Evolutionary conservation across 129 eudicot genomes (phyloP), one percentile per base, ranked within the genome.

Genomic region (Escallonia rubra): DNA sequence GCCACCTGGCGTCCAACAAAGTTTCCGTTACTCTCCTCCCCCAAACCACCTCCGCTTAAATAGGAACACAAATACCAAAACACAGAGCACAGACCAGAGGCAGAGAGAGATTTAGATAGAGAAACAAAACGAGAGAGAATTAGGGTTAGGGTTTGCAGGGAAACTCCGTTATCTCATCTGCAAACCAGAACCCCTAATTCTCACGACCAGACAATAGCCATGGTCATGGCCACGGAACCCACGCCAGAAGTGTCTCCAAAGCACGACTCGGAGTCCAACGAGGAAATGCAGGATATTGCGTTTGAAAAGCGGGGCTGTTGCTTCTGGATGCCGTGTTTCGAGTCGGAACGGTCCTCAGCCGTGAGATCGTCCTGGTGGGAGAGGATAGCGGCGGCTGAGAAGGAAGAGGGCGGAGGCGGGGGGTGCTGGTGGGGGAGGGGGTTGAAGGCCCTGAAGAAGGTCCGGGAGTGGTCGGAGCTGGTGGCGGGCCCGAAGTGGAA

Each of bases 391-490:
- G 41, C 75, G 34, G 60, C 54, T 38, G 68, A 43, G 41, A 75
- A 65, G 45, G 64, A 62, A 39, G 62, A 59, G 13, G 52, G 69
- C 23, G 39, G 63, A 4, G 9, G 15, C 8, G 6, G 7, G 6
- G 43, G 34, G 59, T 63, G 51, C 8, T 78, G 87, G 82, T 68
- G 77, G 87, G 64, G 61, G 9, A 68, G 74, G 44, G 79, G 82
- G 1, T 23, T 72, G 48, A 65, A 50, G 3, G 71, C 74, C 3
- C 58, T 79, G 41, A 80, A 69, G 72, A 87, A 73, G 57, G 67
- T 75, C 39, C 61, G 79, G 71, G 85, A 82, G 52, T 88, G 91
- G 96, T 88, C 96, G 79, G 86, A 82, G 59, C 75, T 85, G 51
- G 82, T 78, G 11, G 84, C 81, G 64, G 76, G 85, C 1, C 91